Percentiles rank a stretch among this genome's conserved stretches.
phyloP scores from a whole-genome alignment of 305 asterid genomes.

The Rubia tinctorum region DNA sequence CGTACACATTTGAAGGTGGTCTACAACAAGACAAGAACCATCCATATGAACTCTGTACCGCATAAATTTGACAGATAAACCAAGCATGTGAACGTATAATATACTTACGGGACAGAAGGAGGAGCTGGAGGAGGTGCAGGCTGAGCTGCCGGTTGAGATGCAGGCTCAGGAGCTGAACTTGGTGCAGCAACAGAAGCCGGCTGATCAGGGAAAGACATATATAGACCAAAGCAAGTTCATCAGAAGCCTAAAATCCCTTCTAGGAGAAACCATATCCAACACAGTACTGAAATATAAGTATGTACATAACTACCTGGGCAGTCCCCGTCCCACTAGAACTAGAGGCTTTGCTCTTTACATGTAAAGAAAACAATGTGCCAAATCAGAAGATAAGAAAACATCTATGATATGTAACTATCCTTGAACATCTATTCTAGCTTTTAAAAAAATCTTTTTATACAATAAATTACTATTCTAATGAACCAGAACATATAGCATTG shows the following conservation, averaged over 20 bases:
- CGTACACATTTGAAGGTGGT: constrained; percentile 33
- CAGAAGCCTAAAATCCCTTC: background rate
- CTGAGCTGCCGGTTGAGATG: constrained; percentile 36
- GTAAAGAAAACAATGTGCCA: constrained; percentile 15
- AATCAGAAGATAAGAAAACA: background rate
- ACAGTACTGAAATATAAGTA: background rate
- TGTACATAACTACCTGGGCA: constrained; percentile 46
- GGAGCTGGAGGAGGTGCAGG: constrained; percentile 42
- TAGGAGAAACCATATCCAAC: background rate
- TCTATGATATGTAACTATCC: background rate
- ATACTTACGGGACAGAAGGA: constrained; percentile 50
- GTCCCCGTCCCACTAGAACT: constrained; percentile 58
- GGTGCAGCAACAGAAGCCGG: constrained; percentile 49
- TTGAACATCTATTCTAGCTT: background rate
- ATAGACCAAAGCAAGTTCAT: constrained; percentile 7
- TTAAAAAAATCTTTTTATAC: background rate
- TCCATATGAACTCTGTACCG: constrained; percentile 14
- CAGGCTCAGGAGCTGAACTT: constrained; percentile 35
- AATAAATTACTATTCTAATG: background rate
- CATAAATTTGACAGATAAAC: background rate
- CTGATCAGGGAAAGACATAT: constrained; percentile 35
- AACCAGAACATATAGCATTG: background rate
- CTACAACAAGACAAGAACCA: constrained; percentile 32
- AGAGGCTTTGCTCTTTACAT: constrained; percentile 54
- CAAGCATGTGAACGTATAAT: constrained; percentile 32